Evolutionary conservation across 1,139 yeast genomes (phyloP).

Genomic region (Taphrina communis): DNA sequence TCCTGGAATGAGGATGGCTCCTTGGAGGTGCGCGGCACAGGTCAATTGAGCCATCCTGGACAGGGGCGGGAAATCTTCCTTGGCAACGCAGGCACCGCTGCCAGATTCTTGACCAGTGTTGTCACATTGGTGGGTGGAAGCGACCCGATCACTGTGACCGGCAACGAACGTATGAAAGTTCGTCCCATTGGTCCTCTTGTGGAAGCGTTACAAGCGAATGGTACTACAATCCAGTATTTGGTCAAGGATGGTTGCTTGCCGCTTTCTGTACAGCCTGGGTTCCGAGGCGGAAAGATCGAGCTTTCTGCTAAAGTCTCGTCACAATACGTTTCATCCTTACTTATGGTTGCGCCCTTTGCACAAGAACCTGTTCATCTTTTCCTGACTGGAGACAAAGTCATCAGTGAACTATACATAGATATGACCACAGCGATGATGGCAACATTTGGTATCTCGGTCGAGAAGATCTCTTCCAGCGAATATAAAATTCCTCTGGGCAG

Average conservation of each 20-base stretch:
- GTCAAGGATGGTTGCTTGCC: constrained; percentile 87
- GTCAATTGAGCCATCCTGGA: constrained; percentile 75
- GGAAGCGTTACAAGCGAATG: constrained; percentile 82
- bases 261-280: constrained; percentile 65
- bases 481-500: constrained; percentile 87
- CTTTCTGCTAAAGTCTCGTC: constrained; percentile 95
- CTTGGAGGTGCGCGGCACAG: constrained; percentile 82
- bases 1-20: constrained; percentile 79
- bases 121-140: constrained; percentile 73
- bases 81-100: constrained; percentile 98
- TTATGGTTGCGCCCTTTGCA: constrained; percentile 99
- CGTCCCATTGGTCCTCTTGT: constrained; percentile 97
- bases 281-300: constrained; percentile 90
- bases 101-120: constrained; percentile 89
- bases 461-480: constrained; percentile 72
- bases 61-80: constrained; percentile 72
- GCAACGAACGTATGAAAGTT: constrained; percentile 96
- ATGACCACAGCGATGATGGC: constrained; percentile 98
- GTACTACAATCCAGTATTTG: constrained; percentile 72
- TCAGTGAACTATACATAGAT: constrained; percentile 91
- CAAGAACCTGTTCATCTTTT: constrained; percentile 82
- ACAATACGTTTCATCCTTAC: constrained; percentile 92
- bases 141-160: constrained; percentile 72
- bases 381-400: constrained; percentile 94
- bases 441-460: constrained; percentile 82